Evolutionary conservation across 495 filamentous ascomycete genomes (phyloP).

Genomic region (Aspergillus diversus): DNA sequence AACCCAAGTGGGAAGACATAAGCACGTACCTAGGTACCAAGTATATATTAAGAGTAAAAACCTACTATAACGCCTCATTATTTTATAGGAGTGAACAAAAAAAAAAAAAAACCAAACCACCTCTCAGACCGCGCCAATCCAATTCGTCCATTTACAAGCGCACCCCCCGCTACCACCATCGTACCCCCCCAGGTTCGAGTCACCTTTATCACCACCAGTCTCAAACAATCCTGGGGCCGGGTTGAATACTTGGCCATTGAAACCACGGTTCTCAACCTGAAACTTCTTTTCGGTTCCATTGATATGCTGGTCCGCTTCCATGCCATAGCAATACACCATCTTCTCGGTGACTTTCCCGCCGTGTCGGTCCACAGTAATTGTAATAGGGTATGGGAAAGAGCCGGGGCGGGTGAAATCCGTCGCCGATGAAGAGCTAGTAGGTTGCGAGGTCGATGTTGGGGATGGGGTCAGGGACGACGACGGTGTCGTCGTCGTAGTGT

Average conservation of each 20-base stretch:
- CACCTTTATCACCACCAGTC: constrained; percentile 29
- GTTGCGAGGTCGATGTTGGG: constrained; percentile 25
- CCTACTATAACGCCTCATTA: background rate
- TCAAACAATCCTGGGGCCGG: constrained; percentile 52
- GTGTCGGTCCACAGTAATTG: constrained; percentile 78
- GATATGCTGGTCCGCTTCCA: constrained; percentile 56
- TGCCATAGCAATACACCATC: constrained; percentile 69
- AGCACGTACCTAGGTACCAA: too few relatives aligned
- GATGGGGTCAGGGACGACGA: constrained; percentile 30
- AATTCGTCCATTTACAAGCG: constrained; percentile 29
- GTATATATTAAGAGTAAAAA: too few relatives aligned
- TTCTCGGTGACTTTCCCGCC: constrained; percentile 68
- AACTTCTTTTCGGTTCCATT: constrained; percentile 55
- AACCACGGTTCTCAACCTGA: constrained; percentile 59
- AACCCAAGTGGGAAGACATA: too few relatives aligned
- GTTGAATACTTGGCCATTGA: constrained; percentile 65
- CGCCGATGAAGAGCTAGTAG: constrained; percentile 46
- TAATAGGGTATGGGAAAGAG: constrained; percentile 85
- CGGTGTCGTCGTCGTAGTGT: constrained; percentile 23
- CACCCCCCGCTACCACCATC: constrained; percentile 30
- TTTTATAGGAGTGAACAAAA: background rate
- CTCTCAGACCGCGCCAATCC: constrained; percentile 21
- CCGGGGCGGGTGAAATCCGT: constrained; percentile 65
- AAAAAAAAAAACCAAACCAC: background rate
- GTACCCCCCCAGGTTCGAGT: constrained; percentile 28